Evolutionary conservation across 2,329 filamentous ascomycete genomes (phyloP), one percentile per base, ranked within the genome.

Genomic region (Cercospora brassicicola): DNA sequence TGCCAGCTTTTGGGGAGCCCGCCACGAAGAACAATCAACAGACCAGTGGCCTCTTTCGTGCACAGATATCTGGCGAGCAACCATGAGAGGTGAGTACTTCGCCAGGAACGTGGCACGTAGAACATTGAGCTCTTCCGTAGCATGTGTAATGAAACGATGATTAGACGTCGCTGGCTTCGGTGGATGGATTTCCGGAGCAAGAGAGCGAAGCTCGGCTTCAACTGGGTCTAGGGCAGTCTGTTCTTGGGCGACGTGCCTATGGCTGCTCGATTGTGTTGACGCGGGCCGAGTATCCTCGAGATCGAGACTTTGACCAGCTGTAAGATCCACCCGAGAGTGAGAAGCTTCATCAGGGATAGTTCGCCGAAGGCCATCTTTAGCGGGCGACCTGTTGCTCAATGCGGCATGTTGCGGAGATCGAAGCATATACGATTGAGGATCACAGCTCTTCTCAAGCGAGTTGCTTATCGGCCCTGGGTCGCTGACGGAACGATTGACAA

Each of bases 31-130:
- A 71, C 86, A 88, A 70, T 88, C 82, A 4, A 97, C 74, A 2
- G 83, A 78, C 94, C 94, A 97, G 78, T 91, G 89, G 0, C 93
- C 94, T 15, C 94, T 85, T 77, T 96, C 93, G 42, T 90, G 85
- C 0, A 80, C 79, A 2, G 84, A 79, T 1, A 90, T 79, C 0
- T 78, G 75, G 3, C 89, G 82, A 1, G 80, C 79, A 62, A 86
- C 69, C 5, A 59, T 69, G 2, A 71, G 53, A 15, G 81, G 80
- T 23, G 74, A 75, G 70, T 79, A 84, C 8, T 74, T 48, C 4
- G 71, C 61, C 2, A 57, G n/a, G 7, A 76, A 72, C 5, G 61
- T 68, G 20, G 73, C 65, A 20, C 79, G 74, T 15, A 81, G 78
- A 11, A 76, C 70, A 2, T 65, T 62, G 1, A 80, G 72, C 8